phyloP scores from a whole-genome alignment of 2,329 filamentous ascomycete species.

The Geosmithia flava region DNA sequence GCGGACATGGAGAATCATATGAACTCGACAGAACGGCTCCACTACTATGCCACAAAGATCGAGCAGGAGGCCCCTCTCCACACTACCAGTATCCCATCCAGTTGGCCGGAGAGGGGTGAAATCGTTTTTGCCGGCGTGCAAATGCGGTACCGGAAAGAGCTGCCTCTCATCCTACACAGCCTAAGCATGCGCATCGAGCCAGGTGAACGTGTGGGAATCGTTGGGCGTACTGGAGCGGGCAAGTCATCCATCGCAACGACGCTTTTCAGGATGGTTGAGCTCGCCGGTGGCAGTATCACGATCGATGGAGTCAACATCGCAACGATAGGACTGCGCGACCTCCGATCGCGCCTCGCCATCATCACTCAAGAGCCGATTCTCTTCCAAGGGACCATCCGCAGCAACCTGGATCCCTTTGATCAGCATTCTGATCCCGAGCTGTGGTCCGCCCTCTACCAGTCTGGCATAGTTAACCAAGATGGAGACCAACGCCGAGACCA shows the following conservation, averaged over 20 bases:
- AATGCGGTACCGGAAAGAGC: constrained; percentile 65
- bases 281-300: constrained; percentile 47
- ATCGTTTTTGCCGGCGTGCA: constrained; percentile 64
- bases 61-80: constrained; percentile 84
- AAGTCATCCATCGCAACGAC: constrained; percentile 78
- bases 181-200: constrained; percentile 60
- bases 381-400: constrained; percentile 68
- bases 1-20: constrained; percentile 97
- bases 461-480: constrained; percentile 48
- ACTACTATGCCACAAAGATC: constrained; percentile 77
- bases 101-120: constrained; percentile 81
- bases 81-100: constrained; percentile 55
- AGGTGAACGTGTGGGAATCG: constrained; percentile 70
- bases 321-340: constrained; percentile 60
- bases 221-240: constrained; percentile 73
- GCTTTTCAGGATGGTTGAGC: constrained; percentile 63
- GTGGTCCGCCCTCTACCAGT: constrained; percentile 66
- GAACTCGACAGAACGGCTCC: constrained; percentile 87
- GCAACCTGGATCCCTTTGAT: constrained; percentile 69
- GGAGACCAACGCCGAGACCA: constrained; percentile 17
- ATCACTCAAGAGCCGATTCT: constrained; percentile 79
- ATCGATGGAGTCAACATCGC: constrained; percentile 60
- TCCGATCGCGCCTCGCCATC: constrained; percentile 66
- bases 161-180: constrained; percentile 62
- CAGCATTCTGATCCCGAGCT: constrained; percentile 68